phyloP scores from a whole-genome alignment of 2,329 filamentous ascomycete genomes.

The Exutisphaerella laricina region DNA sequence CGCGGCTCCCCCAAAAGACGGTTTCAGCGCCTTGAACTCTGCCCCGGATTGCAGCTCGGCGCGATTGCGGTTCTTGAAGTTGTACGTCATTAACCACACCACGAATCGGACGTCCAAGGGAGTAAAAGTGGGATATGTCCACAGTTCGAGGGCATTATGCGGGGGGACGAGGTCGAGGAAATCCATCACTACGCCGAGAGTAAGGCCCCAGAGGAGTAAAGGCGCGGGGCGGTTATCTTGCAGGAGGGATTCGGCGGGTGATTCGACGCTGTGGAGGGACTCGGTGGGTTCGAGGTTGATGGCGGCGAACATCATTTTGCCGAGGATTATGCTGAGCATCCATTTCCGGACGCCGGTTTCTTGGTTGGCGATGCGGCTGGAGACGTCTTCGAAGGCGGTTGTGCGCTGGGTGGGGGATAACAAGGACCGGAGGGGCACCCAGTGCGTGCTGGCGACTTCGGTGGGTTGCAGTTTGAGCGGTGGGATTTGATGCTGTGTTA shows the following conservation, averaged over 20 bases:
- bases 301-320: constrained; percentile 63
- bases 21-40: constrained; percentile 19
- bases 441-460: constrained; percentile 64
- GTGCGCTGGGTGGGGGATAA: constrained; percentile 57
- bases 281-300: constrained; percentile 58
- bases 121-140: constrained; percentile 65
- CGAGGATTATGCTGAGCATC: constrained; percentile 53
- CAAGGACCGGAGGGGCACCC: constrained; percentile 60
- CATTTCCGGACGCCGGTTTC: constrained; percentile 50
- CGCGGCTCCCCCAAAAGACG: constrained; percentile 26
- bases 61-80: constrained; percentile 50
- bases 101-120: constrained; percentile 55
- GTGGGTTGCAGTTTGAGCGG: constrained; percentile 59
- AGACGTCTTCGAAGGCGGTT: constrained; percentile 58
- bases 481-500: constrained; percentile 53
- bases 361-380: constrained; percentile 54
- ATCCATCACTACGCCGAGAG: constrained; percentile 61
- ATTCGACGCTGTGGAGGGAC: constrained; percentile 50
- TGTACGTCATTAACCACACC: constrained; percentile 55
- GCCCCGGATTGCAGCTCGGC: constrained; percentile 31
- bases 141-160: constrained; percentile 55
- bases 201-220: constrained; percentile 63
- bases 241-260: constrained; percentile 26
- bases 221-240: constrained; percentile 37
- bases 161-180: constrained; percentile 64